These are phyloP conservation scores for Eutrema heterophyllum DNA, from an alignment of 345 rosid species.

Conservation along the genomic window DNA sequence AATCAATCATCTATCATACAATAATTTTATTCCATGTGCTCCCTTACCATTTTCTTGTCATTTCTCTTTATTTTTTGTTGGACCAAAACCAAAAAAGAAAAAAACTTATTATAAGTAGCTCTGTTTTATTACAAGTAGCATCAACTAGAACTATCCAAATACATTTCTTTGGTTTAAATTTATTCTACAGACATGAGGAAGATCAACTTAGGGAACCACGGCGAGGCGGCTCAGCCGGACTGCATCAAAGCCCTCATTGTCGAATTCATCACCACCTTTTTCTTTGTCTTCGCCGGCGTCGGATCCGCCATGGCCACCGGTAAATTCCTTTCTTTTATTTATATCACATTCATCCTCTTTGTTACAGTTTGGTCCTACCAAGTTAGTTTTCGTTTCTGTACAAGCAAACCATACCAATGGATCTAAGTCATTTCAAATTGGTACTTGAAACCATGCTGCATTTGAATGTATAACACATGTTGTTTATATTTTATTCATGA, in stretches of 20 bases:
- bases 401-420: neutral
- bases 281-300: conserved; percentile 80
- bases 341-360: neutral
- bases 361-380: neutral
- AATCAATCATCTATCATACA: conserved; percentile 10
- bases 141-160: neutral
- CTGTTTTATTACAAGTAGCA: neutral
- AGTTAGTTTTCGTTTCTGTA: neutral
- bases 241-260: conserved; percentile 74
- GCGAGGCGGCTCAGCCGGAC: too few species aligned
- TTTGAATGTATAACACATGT: neutral
- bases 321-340: conserved; percentile 2
- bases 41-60: neutral
- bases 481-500: neutral
- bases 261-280: conserved; percentile 80
- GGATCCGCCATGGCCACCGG: conserved; percentile 81
- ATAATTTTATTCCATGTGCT: conserved; percentile 19
- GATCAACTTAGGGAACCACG: too few species aligned
- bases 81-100: neutral
- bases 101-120: neutral
- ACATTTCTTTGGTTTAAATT: conserved; percentile 3
- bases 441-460: neutral
- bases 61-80: neutral
- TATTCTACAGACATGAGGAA: too few species aligned
- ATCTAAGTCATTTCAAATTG: neutral